Conservation (phyloP, 257 asterid species). For the Euphrasia confusa region DNA sequence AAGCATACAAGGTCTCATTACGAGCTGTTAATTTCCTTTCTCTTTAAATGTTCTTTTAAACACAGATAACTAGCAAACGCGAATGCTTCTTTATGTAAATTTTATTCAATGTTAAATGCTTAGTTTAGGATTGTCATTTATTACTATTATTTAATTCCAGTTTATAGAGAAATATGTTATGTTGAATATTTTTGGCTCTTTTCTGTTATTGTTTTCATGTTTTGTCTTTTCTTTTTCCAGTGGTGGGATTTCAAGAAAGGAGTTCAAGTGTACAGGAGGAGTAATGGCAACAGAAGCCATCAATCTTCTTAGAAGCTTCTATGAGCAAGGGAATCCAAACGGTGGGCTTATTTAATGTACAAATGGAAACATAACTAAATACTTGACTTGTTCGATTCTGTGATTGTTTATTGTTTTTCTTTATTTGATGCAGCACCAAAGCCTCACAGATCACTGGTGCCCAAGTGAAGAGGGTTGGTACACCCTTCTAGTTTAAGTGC, state of each 20-base stretch:
- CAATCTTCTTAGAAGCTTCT: slow-evolving; percentile 64
- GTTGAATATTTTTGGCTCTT: not conserved
- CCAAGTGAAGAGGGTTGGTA: slow-evolving; percentile 22
- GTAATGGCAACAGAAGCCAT: slow-evolving; percentile 78
- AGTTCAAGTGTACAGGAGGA: slow-evolving; percentile 83
- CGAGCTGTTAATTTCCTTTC: slow-evolving; percentile 8
- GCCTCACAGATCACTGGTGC: slow-evolving; percentile 56
- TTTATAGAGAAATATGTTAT: not conserved
- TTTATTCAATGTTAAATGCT: not conserved
- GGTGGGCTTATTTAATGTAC: slow-evolving; percentile 29
- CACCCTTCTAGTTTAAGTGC: slow-evolving; percentile 14
- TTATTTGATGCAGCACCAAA: slow-evolving; percentile 56
- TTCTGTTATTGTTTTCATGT: slow-evolving; percentile 3
- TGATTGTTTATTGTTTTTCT: slow-evolving; percentile 18
- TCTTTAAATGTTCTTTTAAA: not conserved
- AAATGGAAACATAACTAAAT: not conserved
- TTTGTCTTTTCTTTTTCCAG: slow-evolving; percentile 18
- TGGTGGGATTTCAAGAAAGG: slow-evolving; percentile 35
- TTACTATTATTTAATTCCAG: not conserved
- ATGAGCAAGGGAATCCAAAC: slow-evolving; percentile 95
- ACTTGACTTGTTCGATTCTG: slow-evolving; percentile 10
- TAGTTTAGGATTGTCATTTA: no score
- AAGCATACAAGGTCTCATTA: slow-evolving; percentile 40
- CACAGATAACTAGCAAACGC: slow-evolving; percentile 4
- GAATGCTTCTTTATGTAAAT: not conserved